phyloP scores from a whole-genome alignment of 768 basidiomycete species.

The Calocera cornea region DNA sequence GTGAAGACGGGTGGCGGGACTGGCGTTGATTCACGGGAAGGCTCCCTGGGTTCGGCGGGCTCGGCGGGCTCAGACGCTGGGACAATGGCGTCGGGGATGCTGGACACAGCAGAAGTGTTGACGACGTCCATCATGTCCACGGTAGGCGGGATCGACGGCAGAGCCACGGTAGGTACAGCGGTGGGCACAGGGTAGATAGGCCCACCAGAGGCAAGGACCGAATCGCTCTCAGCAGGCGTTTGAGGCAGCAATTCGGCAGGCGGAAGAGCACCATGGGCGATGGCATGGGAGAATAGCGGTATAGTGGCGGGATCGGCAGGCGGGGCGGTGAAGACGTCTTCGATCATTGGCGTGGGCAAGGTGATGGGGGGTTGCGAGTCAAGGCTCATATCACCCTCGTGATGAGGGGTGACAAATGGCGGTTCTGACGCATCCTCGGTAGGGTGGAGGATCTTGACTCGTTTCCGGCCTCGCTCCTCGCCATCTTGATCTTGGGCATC shows the following conservation, averaged over 20 bases:
- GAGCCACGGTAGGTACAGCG: constrained; percentile 1
- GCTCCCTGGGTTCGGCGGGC: constrained; percentile 28
- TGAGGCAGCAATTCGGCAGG: background rate
- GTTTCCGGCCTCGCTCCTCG: background rate
- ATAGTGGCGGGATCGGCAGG: background rate
- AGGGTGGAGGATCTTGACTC: background rate
- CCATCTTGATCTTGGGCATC: background rate
- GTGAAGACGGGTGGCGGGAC: constrained; percentile 54
- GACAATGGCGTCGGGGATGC: constrained; percentile 13
- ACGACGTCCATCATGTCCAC: background rate
- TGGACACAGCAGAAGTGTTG: background rate
- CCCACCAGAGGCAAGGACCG: background rate
- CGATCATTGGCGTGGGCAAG: background rate
- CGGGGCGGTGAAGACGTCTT: background rate
- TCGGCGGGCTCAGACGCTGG: constrained; percentile 10
- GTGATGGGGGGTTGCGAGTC: background rate
- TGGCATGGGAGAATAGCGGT: background rate
- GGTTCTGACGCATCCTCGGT: background rate
- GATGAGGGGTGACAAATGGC: background rate
- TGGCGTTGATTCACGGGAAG: constrained; percentile 40
- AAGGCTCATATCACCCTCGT: background rate
- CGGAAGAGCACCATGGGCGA: background rate
- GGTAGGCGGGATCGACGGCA: background rate
- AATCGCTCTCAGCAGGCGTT: background rate
- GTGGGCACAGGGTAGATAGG: constrained; percentile 3